Evolutionary conservation across 768 basidiomycete species (phyloP).

Genomic region (Mycena latifolia): DNA sequence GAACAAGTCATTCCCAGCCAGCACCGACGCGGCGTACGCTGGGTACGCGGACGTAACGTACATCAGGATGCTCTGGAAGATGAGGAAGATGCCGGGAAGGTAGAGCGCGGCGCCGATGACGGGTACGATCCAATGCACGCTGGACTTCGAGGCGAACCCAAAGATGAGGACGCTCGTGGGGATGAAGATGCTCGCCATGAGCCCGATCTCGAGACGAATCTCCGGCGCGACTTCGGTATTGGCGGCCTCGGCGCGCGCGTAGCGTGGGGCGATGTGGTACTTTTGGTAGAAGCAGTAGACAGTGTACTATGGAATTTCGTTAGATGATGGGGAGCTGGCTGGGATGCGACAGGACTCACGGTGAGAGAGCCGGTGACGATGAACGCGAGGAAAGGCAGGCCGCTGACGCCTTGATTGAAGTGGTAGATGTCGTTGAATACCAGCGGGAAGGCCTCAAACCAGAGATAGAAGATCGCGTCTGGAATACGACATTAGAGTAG

Average conservation of each 20-base stretch:
- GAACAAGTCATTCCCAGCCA: constrained; percentile 50
- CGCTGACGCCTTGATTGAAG: constrained; percentile 45
- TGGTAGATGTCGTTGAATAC: constrained; percentile 49
- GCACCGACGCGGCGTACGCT: constrained; percentile 45
- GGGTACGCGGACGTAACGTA: constrained; percentile 49
- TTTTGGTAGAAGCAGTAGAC: constrained; percentile 39
- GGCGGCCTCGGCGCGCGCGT: constrained; percentile 28
- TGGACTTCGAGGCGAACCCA: constrained; percentile 44
- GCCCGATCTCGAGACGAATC: constrained; percentile 47
- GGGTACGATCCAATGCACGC: constrained; percentile 51
- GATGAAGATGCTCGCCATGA: constrained; percentile 47
- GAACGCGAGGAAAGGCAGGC: constrained; percentile 47
- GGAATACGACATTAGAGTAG: not conserved
- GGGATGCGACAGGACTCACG: constrained; percentile 6
- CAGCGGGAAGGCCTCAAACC: constrained; percentile 49
- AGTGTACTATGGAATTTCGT: constrained; percentile 29
- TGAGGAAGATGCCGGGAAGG: constrained; percentile 45
- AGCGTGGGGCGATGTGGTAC: constrained; percentile 39
- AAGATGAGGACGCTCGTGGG: constrained; percentile 50
- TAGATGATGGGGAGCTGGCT: not conserved
- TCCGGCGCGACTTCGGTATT: constrained; percentile 40
- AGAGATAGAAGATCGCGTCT: constrained; percentile 48
- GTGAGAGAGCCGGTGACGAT: constrained; percentile 36
- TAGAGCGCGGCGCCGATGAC: constrained; percentile 49
- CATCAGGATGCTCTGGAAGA: constrained; percentile 44